These are phyloP conservation scores for Fusarium domesticum DNA, from an alignment of 2,329 filamentous ascomycete genomes.

Conservation along the genomic window DNA sequence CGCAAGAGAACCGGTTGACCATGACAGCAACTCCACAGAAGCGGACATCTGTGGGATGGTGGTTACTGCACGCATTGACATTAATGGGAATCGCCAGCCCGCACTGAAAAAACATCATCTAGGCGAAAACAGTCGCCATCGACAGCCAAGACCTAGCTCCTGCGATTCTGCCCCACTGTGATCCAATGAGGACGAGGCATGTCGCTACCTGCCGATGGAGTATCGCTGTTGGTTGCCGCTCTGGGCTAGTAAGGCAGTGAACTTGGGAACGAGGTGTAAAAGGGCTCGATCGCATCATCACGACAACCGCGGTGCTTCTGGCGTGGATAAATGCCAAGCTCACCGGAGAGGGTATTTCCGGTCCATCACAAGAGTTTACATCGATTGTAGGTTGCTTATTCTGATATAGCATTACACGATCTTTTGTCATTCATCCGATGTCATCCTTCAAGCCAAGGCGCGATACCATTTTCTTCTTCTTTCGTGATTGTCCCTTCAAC, in stretches of 20 bases:
- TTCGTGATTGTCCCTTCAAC: too few relatives aligned
- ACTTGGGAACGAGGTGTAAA: background rate
- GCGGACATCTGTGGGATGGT: too few relatives aligned
- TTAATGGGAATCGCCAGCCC: slow-evolving; percentile 8
- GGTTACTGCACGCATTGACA: too few relatives aligned
- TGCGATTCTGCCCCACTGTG: slow-evolving; percentile 15
- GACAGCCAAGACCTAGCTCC: slow-evolving; percentile 18
- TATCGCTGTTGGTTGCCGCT: background rate
- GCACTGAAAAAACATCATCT: slow-evolving; percentile 20
- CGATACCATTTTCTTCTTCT: too few relatives aligned
- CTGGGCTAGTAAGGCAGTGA: background rate
- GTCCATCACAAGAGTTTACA: too few relatives aligned
- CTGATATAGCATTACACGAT: too few relatives aligned
- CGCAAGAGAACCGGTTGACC: too few relatives aligned
- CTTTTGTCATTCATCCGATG: too few relatives aligned
- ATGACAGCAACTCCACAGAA: too few relatives aligned
- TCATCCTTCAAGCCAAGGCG: too few relatives aligned
- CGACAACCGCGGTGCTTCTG: background rate
- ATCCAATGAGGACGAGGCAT: background rate
- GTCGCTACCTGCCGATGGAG: background rate
- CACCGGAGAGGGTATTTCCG: background rate
- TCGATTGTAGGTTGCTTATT: too few relatives aligned
- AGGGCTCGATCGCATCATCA: background rate
- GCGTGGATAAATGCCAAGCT: background rate
- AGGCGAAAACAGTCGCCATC: slow-evolving; percentile 23